Evolutionary conservation across 257 asterid species (phyloP), one percentile per base, ranked within the genome.

Genomic region (Fraxinus anomala): DNA sequence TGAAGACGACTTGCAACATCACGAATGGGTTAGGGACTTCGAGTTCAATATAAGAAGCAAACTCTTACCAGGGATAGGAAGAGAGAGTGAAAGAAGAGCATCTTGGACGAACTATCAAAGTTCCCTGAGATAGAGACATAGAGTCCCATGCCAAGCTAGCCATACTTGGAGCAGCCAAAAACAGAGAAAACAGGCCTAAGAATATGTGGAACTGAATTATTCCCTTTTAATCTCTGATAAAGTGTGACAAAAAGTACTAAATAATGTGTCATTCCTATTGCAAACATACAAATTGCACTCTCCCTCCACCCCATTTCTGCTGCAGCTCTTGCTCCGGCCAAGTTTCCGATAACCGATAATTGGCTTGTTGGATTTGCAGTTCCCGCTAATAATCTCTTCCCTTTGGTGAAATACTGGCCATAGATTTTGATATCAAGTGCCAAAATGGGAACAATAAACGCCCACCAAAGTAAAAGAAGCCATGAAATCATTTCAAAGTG

Each of bases 281-380:
- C 85, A 42, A 91, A 89, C 83, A 88, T 16, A 61, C 80, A 79
- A 2, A 87, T 36, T 0, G 93, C 82, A 1, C 86, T 72, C 44
- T 91, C 93, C 0, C 4, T 70, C 93, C 96, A 91, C 70, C 84
- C 91, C 93, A 89, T 89, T 86, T 87, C 74, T 1, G 96, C 90
- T 23, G 93, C 93, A 56, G 94, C 93, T 23, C 96, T 88, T 0
- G 93, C 85, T 14, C 91, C 92, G 1, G 86, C 90, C 76, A 91
- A 78, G 86, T 89, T 91, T 0, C 93, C 94, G 13, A 91, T 83
- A 39, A 91, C 87, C 0, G 94, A 84, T 37, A 89, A 82, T 51
- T 89, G 94, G 86, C 90, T 91, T n/a, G 92, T 80, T 2, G 96
- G 94, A 36, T 91, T 91, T 0, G 94, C 93, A 67, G 82, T 91